These are phyloP conservation scores for Fusarium caatingaense DNA, from an alignment of 2,329 filamentous ascomycete species.

Conservation along the genomic window DNA sequence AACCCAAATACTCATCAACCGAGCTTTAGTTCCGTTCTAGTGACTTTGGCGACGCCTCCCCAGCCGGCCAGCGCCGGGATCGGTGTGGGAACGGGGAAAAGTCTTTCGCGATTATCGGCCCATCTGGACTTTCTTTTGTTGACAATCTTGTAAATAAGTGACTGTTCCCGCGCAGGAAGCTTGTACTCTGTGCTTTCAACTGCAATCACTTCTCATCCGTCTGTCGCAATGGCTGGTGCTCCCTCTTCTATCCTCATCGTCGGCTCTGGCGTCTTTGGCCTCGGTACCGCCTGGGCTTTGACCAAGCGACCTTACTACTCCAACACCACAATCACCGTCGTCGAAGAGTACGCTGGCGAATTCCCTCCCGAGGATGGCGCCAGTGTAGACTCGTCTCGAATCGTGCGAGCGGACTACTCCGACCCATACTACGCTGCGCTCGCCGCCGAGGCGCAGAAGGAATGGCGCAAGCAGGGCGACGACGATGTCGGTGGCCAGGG, in stretches of 20 bases:
- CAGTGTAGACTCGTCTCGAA: slow-evolving; percentile 72
- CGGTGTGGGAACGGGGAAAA: slow-evolving; percentile 41
- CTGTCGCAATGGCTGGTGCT: slow-evolving; percentile 46
- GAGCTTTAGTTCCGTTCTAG: slow-evolving; percentile 20
- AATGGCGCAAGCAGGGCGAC: slow-evolving; percentile 72
- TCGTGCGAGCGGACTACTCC: slow-evolving; percentile 81
- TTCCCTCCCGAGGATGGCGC: slow-evolving; percentile 71
- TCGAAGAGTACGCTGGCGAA: slow-evolving; percentile 67
- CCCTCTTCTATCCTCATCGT: slow-evolving; percentile 72
- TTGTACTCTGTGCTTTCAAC: slow-evolving; percentile 11
- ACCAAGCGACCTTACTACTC: slow-evolving; percentile 68
- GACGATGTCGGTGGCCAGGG: slow-evolving; percentile 69
- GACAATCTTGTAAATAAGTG: slow-evolving; percentile 28
- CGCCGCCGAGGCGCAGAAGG: slow-evolving; percentile 74
- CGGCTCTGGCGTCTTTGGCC: slow-evolving; percentile 74
- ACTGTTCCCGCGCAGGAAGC: slow-evolving; percentile 7
- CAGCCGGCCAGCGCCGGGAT: slow-evolving; percentile 42
- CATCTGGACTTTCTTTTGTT: slow-evolving; percentile 23
- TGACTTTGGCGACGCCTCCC: slow-evolving; percentile 5
- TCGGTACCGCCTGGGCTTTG: slow-evolving; percentile 74
- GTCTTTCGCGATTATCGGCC: slow-evolving; percentile 33
- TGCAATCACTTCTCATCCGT: slow-evolving; percentile 9
- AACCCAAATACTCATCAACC: slow-evolving; percentile 26
- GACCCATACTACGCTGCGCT: slow-evolving; percentile 81
- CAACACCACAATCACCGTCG: slow-evolving; percentile 65